Conservation (phyloP, 2,329 filamentous ascomycete genomes). For the Pseudogymnoascus sp. region DNA sequence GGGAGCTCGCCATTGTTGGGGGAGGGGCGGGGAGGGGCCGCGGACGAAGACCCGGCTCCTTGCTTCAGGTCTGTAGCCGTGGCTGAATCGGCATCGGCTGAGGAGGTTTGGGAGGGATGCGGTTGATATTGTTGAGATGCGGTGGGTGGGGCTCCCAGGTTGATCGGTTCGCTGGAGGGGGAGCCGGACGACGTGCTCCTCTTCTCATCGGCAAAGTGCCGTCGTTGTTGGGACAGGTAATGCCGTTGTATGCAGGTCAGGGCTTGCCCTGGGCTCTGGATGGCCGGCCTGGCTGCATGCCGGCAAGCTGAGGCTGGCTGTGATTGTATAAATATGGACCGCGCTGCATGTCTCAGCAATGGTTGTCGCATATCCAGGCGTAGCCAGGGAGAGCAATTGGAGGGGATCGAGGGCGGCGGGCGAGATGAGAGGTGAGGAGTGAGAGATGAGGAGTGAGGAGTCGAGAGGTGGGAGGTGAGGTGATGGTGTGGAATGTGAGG, state of each 20-base stretch:
- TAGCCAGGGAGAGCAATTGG: slow-evolving; percentile 14
- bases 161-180: slow-evolving; percentile 10
- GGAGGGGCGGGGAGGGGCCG: background rate
- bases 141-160: slow-evolving; percentile 10
- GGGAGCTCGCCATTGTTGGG: slow-evolving; percentile 32
- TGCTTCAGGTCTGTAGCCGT: slow-evolving; percentile 7
- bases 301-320: slow-evolving; percentile 18
- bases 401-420: background rate
- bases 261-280: slow-evolving; percentile 9
- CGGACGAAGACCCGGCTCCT: background rate
- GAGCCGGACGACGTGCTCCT: slow-evolving; percentile 17
- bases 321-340: slow-evolving; percentile 13
- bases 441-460: slow-evolving; percentile 12
- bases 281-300: slow-evolving; percentile 17
- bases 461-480: too few relatives aligned
- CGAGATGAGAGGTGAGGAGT: background rate
- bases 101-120: slow-evolving; percentile 6
- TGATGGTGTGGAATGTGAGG: slow-evolving; percentile 11
- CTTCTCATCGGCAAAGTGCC: slow-evolving; percentile 26
- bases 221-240: slow-evolving; percentile 24
- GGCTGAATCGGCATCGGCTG: slow-evolving; percentile 8
- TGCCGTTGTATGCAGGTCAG: slow-evolving; percentile 37
- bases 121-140: slow-evolving; percentile 10
- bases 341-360: slow-evolving; percentile 6
- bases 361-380: slow-evolving; percentile 11